Evolutionary conservation across 805 yeast genomes (phyloP).

Genomic region (Saccharomycopsis fodiens): DNA sequence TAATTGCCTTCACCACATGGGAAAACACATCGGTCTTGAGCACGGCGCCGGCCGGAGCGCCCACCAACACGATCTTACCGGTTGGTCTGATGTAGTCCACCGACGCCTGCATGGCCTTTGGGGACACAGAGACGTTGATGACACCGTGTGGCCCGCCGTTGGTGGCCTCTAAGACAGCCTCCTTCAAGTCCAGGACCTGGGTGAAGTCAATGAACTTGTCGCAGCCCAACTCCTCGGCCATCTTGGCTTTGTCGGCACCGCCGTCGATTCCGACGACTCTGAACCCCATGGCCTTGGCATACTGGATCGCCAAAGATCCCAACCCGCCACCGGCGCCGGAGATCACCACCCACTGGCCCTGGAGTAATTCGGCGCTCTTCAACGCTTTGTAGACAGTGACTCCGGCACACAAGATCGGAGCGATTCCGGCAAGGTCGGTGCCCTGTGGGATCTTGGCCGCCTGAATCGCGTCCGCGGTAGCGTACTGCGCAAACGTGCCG

Average conservation of each 20-base stretch:
- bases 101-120: slow-evolving; percentile 56
- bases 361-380: slow-evolving; percentile 61
- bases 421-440: slow-evolving; percentile 64
- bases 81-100: slow-evolving; percentile 52
- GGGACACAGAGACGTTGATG: slow-evolving; percentile 69
- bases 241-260: slow-evolving; percentile 52
- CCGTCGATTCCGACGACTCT: slow-evolving; percentile 68
- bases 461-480: slow-evolving; percentile 81
- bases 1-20: slow-evolving; percentile 65
- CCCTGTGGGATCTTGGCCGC: slow-evolving; percentile 75
- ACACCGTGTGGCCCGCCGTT: slow-evolving; percentile 74
- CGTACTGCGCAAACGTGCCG: slow-evolving; percentile 88
- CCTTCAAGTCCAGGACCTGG: slow-evolving; percentile 45
- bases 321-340: slow-evolving; percentile 80
- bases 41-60: slow-evolving; percentile 75
- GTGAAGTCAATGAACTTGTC: slow-evolving; percentile 56
- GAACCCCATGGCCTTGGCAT: slow-evolving; percentile 71
- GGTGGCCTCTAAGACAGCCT: slow-evolving; percentile 48
- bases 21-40: slow-evolving; percentile 62
- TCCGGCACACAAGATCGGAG: slow-evolving; percentile 89
- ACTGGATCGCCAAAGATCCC: slow-evolving; percentile 68
- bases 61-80: slow-evolving; percentile 68
- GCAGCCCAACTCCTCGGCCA: slow-evolving; percentile 55
- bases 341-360: slow-evolving; percentile 72
- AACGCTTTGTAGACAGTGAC: slow-evolving; percentile 87